phyloP scores from a whole-genome alignment of 768 basidiomycete genomes.

The Rhodotorula sphaerocarpa region DNA sequence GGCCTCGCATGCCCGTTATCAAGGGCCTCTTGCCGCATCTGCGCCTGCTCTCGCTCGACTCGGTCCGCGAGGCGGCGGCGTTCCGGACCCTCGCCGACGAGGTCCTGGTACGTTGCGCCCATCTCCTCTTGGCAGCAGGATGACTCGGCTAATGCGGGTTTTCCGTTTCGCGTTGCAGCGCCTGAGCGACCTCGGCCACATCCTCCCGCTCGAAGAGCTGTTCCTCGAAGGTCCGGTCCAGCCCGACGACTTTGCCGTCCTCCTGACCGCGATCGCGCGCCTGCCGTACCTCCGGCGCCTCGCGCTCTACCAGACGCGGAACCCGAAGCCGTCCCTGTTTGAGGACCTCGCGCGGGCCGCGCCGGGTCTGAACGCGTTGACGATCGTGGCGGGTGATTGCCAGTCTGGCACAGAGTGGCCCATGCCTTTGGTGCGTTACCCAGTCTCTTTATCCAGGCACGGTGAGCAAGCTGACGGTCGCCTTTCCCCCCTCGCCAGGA shows the following conservation, averaged over 20 bases:
- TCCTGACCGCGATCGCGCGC: slow-evolving; percentile 7
- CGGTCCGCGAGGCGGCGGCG: slow-evolving; percentile 9
- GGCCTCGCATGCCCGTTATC: neutral
- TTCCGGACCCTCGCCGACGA: slow-evolving; percentile 14
- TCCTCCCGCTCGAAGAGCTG: slow-evolving; percentile 28
- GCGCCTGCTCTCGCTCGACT: slow-evolving; percentile 26
- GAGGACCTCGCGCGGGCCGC: slow-evolving; percentile 1
- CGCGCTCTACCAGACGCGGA: slow-evolving; percentile 23
- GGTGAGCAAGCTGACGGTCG: neutral
- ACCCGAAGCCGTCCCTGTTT: slow-evolving; percentile 18
- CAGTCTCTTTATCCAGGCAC: too few relatives aligned
- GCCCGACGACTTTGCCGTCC: neutral
- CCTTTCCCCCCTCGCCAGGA: neutral
- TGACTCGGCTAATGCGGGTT: too few relatives aligned
- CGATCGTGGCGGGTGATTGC: slow-evolving; percentile 18
- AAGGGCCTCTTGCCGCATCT: slow-evolving; percentile 11
- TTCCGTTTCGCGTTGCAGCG: too few relatives aligned
- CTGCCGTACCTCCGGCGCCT: slow-evolving; percentile 11
- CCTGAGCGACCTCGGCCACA: neutral
- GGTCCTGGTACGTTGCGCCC: slow-evolving; percentile 16
- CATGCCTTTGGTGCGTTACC: slow-evolving; percentile 13
- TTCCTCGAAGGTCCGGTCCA: slow-evolving; percentile 28
- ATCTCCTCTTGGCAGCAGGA: too few relatives aligned
- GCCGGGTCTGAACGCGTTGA: slow-evolving; percentile 9
- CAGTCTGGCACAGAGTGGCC: slow-evolving; percentile 6